Conservation (phyloP, 1,284 basidiomycete species). For the Leucoagaricus sp. region DNA sequence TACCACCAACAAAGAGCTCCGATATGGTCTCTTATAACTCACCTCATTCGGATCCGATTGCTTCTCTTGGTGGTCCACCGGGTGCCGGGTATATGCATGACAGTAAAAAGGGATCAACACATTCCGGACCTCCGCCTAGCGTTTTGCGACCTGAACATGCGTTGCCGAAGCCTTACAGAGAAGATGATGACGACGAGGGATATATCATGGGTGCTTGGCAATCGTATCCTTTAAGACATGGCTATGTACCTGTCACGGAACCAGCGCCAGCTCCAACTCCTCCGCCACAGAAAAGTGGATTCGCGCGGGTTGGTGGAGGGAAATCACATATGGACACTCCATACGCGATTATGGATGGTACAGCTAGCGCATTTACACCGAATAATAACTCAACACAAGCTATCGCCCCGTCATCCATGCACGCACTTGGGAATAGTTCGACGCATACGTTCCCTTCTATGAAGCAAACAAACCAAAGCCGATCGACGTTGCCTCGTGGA, state of each 20-base stretch:
- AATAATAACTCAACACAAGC: conserved; percentile 7
- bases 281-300: conserved; percentile 52
- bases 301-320: conserved; percentile 78
- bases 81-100: conserved; percentile 40
- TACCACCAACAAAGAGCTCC: conserved; percentile 23
- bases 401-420: conserved; percentile 11
- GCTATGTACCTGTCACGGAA: conserved; percentile 48
- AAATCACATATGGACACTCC: conserved; percentile 77
- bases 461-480: conserved; percentile 40
- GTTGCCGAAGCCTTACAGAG: conserved; percentile 64
- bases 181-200: conserved; percentile 70
- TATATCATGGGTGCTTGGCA: conserved; percentile 87
- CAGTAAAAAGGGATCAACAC: conserved; percentile 48
- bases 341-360: conserved; percentile 63
- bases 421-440: conserved; percentile 33
- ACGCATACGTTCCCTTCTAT: conserved; percentile 68
- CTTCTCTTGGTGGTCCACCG: conserved; percentile 20
- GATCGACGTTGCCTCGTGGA: conserved; percentile 1
- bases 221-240: conserved; percentile 52
- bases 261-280: conserved; percentile 23
- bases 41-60: conserved; percentile 20
- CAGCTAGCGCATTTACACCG: conserved; percentile 21
- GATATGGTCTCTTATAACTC: conserved; percentile 47
- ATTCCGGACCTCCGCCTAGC: conserved; percentile 65
- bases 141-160: conserved; percentile 79